Evolutionary conservation across 1,284 basidiomycete genomes (phyloP).

Genomic region (Phellinidium pouzarii): DNA sequence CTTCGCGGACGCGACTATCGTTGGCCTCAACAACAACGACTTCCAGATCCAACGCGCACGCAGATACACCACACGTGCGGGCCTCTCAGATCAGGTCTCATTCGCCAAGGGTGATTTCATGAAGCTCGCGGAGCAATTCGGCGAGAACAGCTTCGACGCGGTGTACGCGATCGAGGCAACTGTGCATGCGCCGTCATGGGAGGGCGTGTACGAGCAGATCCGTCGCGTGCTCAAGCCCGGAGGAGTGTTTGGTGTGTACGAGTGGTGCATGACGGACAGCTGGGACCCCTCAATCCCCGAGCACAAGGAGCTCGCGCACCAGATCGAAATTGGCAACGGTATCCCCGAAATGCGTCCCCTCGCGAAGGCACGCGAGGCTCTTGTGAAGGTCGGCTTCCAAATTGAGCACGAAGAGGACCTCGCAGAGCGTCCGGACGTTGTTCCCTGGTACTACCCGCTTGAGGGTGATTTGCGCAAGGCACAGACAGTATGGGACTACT

Average conservation of each 20-base stretch:
- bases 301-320: conserved; percentile 91
- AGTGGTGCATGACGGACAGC: conserved; percentile 97
- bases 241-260: conserved; percentile 94
- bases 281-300: conserved; percentile 86
- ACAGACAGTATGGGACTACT: conserved; percentile 90
- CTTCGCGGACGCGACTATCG: conserved; percentile 83
- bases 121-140: conserved; percentile 90
- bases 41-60: conserved; percentile 88
- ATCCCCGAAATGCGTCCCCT: conserved; percentile 96
- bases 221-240: conserved; percentile 95
- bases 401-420: conserved; percentile 93
- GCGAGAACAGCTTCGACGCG: conserved; percentile 91
- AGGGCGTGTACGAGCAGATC: conserved; percentile 94
- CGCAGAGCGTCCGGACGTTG: conserved; percentile 74
- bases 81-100: conserved; percentile 70
- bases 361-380: conserved; percentile 65
- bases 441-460: conserved; percentile 96
- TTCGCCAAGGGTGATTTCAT: conserved; percentile 96
- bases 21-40: conserved; percentile 96
- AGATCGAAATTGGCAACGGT: conserved; percentile 89
- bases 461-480: conserved; percentile 90
- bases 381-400: conserved; percentile 83
- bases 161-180: conserved; percentile 99
- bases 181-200: conserved; percentile 91
- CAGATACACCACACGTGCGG: conserved; percentile 78